phyloP scores from a whole-genome alignment of 371 early-diverging fungal species.

The Phascolomyces articulosus region DNA sequence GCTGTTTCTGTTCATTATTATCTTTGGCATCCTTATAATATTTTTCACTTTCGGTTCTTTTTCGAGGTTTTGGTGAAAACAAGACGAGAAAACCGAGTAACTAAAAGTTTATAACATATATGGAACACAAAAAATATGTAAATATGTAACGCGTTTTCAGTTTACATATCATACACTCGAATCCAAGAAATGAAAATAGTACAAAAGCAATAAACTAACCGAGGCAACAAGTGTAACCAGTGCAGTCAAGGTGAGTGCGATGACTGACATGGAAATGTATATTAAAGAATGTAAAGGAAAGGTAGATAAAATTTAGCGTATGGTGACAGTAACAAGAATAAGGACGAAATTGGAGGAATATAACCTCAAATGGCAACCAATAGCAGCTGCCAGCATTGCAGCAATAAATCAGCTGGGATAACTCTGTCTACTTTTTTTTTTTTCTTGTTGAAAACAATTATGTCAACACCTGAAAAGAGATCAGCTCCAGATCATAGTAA shows the following conservation, averaged over 20 bases:
- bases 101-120: constrained; percentile 17
- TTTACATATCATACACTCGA: too few species aligned
- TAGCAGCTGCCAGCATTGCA: not conserved
- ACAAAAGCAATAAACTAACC: not conserved
- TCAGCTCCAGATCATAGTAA: constrained; percentile 3
- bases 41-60: constrained; percentile 55
- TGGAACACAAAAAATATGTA: not conserved
- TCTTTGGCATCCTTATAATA: constrained; percentile 47
- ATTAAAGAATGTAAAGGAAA: not conserved
- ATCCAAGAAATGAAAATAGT: not conserved
- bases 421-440: not conserved
- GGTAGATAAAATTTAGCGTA: too few species aligned
- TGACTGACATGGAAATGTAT: not conserved
- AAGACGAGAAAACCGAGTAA: constrained; percentile 40
- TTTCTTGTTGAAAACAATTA: not conserved
- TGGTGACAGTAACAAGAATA: not conserved
- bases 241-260: not conserved
- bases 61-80: constrained; percentile 57
- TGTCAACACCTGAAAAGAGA: constrained; percentile 9
- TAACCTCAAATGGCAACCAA: not conserved
- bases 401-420: too few species aligned
- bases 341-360: not conserved
- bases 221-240: not conserved
- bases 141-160: not conserved
- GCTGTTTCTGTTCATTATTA: constrained; percentile 25